Conservation (phyloP, 2,329 filamentous ascomycete genomes). For the Sporothrix pallida region DNA sequence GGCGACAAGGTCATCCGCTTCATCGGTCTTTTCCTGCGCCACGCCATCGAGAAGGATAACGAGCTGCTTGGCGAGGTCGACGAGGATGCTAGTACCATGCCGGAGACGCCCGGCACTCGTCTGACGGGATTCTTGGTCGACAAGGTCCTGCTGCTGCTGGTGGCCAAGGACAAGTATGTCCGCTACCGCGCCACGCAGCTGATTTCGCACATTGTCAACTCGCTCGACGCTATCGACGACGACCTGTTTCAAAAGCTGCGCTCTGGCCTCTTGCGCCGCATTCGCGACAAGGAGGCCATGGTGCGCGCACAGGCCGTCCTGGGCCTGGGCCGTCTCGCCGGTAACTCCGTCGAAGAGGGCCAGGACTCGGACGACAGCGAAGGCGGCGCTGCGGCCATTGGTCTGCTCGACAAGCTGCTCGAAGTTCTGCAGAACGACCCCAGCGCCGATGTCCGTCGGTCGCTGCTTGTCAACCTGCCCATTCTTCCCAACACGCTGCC, state of each 20-base stretch:
- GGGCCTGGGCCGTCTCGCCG: conserved; percentile 83
- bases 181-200: conserved; percentile 89
- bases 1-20: conserved; percentile 88
- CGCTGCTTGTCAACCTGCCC: conserved; percentile 87
- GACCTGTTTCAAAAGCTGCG: conserved; percentile 84
- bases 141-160: conserved; percentile 74
- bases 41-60: conserved; percentile 72
- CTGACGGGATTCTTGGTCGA: conserved; percentile 77
- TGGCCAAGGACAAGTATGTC: conserved; percentile 89
- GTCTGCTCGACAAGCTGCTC: conserved; percentile 80
- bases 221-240: conserved; percentile 88
- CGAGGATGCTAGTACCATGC: conserved; percentile 71
- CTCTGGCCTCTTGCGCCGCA: conserved; percentile 78
- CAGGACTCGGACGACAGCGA: conserved; percentile 73
- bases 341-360: conserved; percentile 74
- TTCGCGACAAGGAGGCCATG: conserved; percentile 92
- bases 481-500: conserved; percentile 81
- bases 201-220: conserved; percentile 89
- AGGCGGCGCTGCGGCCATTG: conserved; percentile 65
- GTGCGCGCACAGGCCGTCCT: conserved; percentile 91
- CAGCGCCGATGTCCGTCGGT: conserved; percentile 88
- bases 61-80: conserved; percentile 69
- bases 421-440: conserved; percentile 93
- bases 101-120: conserved; percentile 83
- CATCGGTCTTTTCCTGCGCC: conserved; percentile 81